Evolutionary conservation across 257 asterid genomes (phyloP).

Genomic region (Nicotiana paniculata): DNA sequence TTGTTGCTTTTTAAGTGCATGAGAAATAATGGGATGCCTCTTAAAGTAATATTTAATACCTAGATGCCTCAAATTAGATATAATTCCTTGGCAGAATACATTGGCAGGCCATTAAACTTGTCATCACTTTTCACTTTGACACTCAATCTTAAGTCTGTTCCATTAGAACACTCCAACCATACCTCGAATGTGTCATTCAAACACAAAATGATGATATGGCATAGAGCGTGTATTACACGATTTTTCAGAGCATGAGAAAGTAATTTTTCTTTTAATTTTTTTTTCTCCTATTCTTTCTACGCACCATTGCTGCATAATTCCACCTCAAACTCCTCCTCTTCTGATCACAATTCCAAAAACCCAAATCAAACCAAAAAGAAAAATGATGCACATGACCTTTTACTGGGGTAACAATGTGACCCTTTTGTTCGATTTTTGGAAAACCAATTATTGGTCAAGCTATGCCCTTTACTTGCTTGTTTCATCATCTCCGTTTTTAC

Average conservation of each 20-base stretch:
- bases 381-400: constrained; percentile 99
- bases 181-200: no score
- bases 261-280: no score
- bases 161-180: no score
- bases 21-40: not conserved
- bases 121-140: no score
- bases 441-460: constrained; percentile 65
- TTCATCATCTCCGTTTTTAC: constrained; percentile 56
- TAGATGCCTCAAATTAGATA: not conserved
- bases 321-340: not conserved
- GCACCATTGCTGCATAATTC: no score
- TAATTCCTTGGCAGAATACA: not conserved
- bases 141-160: no score
- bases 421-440: constrained; percentile 85
- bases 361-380: constrained; percentile 14
- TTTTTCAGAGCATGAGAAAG: no score
- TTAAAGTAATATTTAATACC: not conserved
- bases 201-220: no score
- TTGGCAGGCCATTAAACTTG: no score
- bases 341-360: not conserved
- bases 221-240: no score
- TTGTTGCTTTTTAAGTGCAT: not conserved
- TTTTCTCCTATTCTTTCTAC: no score
- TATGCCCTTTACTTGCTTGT: constrained; percentile 59
- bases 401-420: constrained; percentile 85